phyloP scores from a whole-genome alignment of 2,329 filamentous ascomycete species.

The Venturiaceae sp. region DNA sequence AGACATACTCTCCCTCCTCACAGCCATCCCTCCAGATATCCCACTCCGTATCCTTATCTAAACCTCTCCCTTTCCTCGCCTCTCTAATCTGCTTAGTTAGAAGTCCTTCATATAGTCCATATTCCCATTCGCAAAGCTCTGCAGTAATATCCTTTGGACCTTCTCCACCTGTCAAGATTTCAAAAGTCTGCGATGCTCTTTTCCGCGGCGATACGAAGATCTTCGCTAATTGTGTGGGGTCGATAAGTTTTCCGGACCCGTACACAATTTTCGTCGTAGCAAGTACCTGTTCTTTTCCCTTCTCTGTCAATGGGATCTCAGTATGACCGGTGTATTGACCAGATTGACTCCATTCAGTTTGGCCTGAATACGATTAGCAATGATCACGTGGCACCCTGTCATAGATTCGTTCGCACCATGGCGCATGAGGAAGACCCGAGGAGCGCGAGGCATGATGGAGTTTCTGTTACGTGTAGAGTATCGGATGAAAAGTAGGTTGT shows the following conservation, averaged over 20 bases:
- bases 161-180: constrained; percentile 13
- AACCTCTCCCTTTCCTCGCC: constrained; percentile 46
- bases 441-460: neutral
- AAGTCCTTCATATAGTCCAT: constrained; percentile 8
- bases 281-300: constrained; percentile 34
- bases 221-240: constrained; percentile 36
- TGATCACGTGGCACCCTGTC: neutral
- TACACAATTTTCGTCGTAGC: constrained; percentile 36
- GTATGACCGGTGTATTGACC: constrained; percentile 4
- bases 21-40: constrained; percentile 90
- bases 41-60: constrained; percentile 49
- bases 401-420: neutral
- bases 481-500: neutral
- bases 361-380: neutral
- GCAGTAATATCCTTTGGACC: neutral
- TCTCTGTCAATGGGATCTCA: neutral
- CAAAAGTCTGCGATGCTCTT: constrained; percentile 39
- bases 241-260: constrained; percentile 40
- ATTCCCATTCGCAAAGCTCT: constrained; percentile 5
- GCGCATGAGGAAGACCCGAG: constrained; percentile 5
- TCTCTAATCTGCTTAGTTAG: constrained; percentile 3
- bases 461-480: neutral
- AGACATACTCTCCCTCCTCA: constrained; percentile 59
- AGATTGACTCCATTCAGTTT: constrained; percentile 6
- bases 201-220: constrained; percentile 42